Conservation (phyloP, 2,329 filamentous ascomycete species). For the Bisporella sp. region DNA sequence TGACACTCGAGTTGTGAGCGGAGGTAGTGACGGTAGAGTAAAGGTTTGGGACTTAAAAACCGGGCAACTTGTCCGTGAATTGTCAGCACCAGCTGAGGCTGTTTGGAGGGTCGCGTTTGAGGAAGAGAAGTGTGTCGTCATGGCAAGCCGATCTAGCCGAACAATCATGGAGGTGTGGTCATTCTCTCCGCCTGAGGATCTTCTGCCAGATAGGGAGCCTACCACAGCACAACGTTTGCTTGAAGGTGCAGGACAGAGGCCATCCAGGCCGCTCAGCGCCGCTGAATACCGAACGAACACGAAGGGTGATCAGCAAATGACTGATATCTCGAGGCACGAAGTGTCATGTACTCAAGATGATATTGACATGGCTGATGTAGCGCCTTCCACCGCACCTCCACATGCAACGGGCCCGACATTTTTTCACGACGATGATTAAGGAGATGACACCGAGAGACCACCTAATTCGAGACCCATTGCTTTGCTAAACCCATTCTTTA, state of each 20-base stretch:
- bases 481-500: too few species aligned
- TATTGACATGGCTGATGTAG: constrained; percentile 24
- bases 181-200: constrained; percentile 78
- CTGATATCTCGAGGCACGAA: constrained; percentile 13
- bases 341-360: constrained; percentile 16
- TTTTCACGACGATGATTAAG: constrained; percentile 21
- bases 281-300: constrained; percentile 21
- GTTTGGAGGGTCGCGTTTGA: constrained; percentile 98
- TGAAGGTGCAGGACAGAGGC: constrained; percentile 1
- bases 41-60: constrained; percentile 98
- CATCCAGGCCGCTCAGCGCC: constrained; percentile 24
- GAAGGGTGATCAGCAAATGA: constrained; percentile 22
- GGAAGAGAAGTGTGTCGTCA: constrained; percentile 94
- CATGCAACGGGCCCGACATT: constrained; percentile 22
- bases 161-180: constrained; percentile 99
- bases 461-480: too few species aligned
- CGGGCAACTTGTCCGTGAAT: constrained; percentile 81
- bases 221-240: constrained; percentile 22
- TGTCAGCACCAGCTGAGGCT: constrained; percentile 85
- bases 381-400: constrained; percentile 23
- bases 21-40: constrained; percentile 92
- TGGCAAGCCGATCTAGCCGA: constrained; percentile 75
- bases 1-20: constrained; percentile 88
- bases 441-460: too few species aligned
- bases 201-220: constrained; percentile 35